Evolutionary conservation across 176 grass and related monocot genomes (phyloP), one percentile per base, ranked within the genome.

Genomic region (Cymbopogon citratus): DNA sequence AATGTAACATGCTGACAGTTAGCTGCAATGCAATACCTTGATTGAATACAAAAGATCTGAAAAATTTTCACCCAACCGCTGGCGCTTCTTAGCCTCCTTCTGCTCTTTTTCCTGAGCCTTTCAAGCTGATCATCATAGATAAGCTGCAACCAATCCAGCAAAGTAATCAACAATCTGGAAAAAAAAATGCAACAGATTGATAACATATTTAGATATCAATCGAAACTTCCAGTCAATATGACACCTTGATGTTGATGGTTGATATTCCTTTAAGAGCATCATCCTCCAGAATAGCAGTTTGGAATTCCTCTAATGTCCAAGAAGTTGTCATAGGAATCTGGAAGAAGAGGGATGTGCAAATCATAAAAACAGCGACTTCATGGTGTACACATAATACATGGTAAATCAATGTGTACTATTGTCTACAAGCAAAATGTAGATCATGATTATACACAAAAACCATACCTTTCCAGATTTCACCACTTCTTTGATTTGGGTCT

Each of bases 11-110:
- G 34, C 4, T 28, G 7, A 49, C 35, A 74, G 8, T 23, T 34
- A 66, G n/a, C 3, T n/a, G 56, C 19, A 28, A 59, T n/a, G 56
- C 19, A 28, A 59, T 81, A 95, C 97, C 93, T 95, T 99, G 28
- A 99, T 93, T 33, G 97, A 96, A 67, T 95, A 93, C 38, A 99
- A 43, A 67, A 95, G 74, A 83, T 99, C 97, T 62, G 87, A 91
- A 79, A 99, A 99, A 84, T 93, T 95, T 80, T 96, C 97, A 77
- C 87, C 93, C 84, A 93, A 83, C 24, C 93, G 85, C 74, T 92
- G 97, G 74, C 90, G 91, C 74, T 93, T 96, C 77, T 93, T 99
- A 66, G 87, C 74, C 56, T 96, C 97, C 83, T 93, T 99, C 67
- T 91, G 83, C 77, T 99, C 97, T 74, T 96, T 74, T 96, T 99